Conservation (phyloP, 306 rosid species). For the Corylus avellana region DNA sequence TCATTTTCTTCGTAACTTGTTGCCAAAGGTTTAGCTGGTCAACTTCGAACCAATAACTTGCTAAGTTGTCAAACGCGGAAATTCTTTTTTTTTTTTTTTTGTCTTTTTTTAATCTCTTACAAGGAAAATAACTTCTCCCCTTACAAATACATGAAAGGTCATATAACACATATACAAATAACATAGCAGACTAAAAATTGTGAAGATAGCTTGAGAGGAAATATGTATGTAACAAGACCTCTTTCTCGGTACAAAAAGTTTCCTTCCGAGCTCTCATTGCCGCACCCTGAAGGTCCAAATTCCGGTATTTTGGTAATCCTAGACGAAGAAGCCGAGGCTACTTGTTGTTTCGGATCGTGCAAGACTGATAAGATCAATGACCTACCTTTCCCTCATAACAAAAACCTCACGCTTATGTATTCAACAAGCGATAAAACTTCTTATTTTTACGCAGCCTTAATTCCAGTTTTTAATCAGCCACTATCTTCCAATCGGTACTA, state of each 20-base stretch:
- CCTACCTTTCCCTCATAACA: constrained; percentile 46
- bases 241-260: constrained; percentile 25
- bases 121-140: too few relatives aligned
- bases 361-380: background rate
- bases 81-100: too few relatives aligned
- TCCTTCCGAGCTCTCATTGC: constrained; percentile 18
- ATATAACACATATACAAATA: background rate
- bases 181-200: background rate
- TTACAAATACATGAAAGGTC: too few relatives aligned
- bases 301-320: constrained; percentile 34
- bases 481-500: constrained; percentile 65
- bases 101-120: too few relatives aligned
- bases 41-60: too few relatives aligned
- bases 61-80: too few relatives aligned
- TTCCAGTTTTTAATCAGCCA: constrained; percentile 78
- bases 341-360: constrained; percentile 23
- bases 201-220: background rate
- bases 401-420: constrained; percentile 18
- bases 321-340: constrained; percentile 30
- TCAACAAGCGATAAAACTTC: background rate
- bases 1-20: too few relatives aligned
- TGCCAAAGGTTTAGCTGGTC: too few relatives aligned
- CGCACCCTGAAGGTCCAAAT: constrained; percentile 41
- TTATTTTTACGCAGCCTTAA: constrained; percentile 47
- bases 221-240: constrained; percentile 41